Base-by-base conservation (phyloP, 805 yeast species). In the Suhomyces tanzawaensis region DNA sequence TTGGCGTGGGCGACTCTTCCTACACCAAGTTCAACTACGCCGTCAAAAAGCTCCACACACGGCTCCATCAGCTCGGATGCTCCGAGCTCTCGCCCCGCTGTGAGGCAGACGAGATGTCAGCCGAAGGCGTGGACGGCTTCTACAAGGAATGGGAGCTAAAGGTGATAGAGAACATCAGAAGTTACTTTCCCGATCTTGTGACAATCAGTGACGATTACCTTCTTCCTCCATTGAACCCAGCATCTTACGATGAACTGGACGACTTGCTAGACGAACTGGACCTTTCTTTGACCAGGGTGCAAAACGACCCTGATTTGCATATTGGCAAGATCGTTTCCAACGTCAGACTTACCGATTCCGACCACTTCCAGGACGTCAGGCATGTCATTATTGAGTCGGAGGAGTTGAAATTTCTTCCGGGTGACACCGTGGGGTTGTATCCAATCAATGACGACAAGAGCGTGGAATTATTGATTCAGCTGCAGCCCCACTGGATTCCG, bases 1-100 rank as follows among this genome's bases (percentile, higher is more conserved):
- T 93, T 53, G 99, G 99, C 0, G 63, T 93, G 1, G 99, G 99
- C 18, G 98, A 93, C 58, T 82, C 95, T 0, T 82, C 95, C 1
- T 93, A 93, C 57, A 86, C 95, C 4, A 77, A 83, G 46, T 93
- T 79, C 63, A 91, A 93, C 61, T 81, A 81, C 71, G 96, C 96
- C n/a, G 77, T 84, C 25, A 76, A 82, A 44, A 90, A 91, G 53
- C 60, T 93, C 13, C 95, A 91, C 57, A 74, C 79, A 16, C 70
- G 99, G 41, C 53, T 91, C 22, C 51, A 71, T 19, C 97, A 91
- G 60, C 66, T 93, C 12, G 98, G 99, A 1, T 95, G 91, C 2
- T 42, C 46, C 0, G 93, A 84, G 51, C 60, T 88, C 4, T 71
- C 82, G 34, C 72, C 76, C 4, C 66, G 97, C 36, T 85, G 89